Conservation (phyloP, 2,329 filamentous ascomycete genomes). For the Colletotrichum tabaci region DNA sequence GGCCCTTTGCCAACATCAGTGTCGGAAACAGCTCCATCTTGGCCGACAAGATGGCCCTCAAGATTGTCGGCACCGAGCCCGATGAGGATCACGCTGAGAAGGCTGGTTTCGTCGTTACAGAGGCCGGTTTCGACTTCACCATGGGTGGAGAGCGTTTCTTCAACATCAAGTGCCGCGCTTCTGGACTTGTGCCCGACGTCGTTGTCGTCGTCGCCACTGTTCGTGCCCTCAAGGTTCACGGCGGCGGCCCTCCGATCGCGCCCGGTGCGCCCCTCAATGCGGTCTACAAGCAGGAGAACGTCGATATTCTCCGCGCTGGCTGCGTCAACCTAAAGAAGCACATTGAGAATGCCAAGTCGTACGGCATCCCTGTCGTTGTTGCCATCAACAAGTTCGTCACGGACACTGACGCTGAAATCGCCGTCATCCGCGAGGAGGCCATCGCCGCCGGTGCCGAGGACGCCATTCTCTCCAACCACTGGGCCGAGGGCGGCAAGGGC, state of each 20-base stretch:
- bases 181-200: constrained; percentile 91
- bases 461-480: constrained; percentile 95
- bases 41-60: constrained; percentile 94
- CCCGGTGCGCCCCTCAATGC: constrained; percentile 88
- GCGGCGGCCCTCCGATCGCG: constrained; percentile 93
- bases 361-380: constrained; percentile 94
- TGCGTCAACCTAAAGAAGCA: constrained; percentile 98
- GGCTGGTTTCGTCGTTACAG: constrained; percentile 94
- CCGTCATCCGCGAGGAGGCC: constrained; percentile 90
- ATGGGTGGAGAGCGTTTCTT: constrained; percentile 99
- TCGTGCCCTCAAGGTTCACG: constrained; percentile 95
- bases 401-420: constrained; percentile 92
- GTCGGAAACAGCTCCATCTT: constrained; percentile 97
- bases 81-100: constrained; percentile 89
- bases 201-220: constrained; percentile 97
- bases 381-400: constrained; percentile 98
- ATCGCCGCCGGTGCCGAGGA: constrained; percentile 94
- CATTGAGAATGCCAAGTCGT: constrained; percentile 89
- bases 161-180: constrained; percentile 99
- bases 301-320: constrained; percentile 89
- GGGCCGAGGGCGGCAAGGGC: constrained; percentile 93
- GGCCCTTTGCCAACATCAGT: constrained; percentile 98
- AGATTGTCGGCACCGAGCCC: constrained; percentile 93
- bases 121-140: constrained; percentile 98
- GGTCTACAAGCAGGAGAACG: constrained; percentile 93